Conservation (phyloP, 2,329 filamentous ascomycete species). For the Xylariales sp. region DNA sequence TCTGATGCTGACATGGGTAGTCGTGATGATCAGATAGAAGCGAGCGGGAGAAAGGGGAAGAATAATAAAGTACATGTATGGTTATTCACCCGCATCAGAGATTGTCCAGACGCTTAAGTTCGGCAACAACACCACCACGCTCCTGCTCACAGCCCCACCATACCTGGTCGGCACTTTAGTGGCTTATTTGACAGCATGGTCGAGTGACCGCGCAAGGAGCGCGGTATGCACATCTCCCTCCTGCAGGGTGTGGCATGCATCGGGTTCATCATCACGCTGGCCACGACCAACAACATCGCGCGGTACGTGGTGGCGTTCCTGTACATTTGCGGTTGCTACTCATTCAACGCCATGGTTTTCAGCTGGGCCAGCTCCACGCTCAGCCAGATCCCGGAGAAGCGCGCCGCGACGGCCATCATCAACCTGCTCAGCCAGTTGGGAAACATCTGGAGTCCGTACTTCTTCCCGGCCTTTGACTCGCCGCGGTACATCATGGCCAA, state of each 20-base stretch:
- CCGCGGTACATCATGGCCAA: conserved; percentile 25
- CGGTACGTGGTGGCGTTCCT: conserved; percentile 37
- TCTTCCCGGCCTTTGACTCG: conserved; percentile 24
- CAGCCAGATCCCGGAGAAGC: conserved; percentile 41
- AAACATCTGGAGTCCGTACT: conserved; percentile 35
- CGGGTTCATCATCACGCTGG: conserved; percentile 17
- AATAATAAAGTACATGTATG: too few relatives aligned
- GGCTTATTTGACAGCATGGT: conserved; percentile 3
- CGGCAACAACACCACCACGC: conserved; percentile 3
- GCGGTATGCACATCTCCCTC: conserved; percentile 3
- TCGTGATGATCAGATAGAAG: too few relatives aligned
- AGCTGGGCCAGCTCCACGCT: conserved; percentile 39
- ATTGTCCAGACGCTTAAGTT: conserved; percentile 6
- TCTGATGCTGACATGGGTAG: background rate
- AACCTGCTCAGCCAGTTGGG: conserved; percentile 32
- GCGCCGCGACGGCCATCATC: conserved; percentile 26
- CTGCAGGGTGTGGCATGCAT: conserved; percentile 1
- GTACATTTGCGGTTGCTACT: conserved; percentile 35
- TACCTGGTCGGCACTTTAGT: conserved; percentile 2
- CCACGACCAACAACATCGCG: conserved; percentile 30
- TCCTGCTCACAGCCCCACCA: conserved; percentile 4
- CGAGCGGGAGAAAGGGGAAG: too few relatives aligned
- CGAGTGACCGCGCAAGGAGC: conserved; percentile 6
- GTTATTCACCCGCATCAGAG: too few relatives aligned
- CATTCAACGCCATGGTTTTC: conserved; percentile 40